Evolutionary conservation across 306 rosid genomes (phyloP), one percentile per base, ranked within the genome.

Genomic region (Argentina anserina): DNA sequence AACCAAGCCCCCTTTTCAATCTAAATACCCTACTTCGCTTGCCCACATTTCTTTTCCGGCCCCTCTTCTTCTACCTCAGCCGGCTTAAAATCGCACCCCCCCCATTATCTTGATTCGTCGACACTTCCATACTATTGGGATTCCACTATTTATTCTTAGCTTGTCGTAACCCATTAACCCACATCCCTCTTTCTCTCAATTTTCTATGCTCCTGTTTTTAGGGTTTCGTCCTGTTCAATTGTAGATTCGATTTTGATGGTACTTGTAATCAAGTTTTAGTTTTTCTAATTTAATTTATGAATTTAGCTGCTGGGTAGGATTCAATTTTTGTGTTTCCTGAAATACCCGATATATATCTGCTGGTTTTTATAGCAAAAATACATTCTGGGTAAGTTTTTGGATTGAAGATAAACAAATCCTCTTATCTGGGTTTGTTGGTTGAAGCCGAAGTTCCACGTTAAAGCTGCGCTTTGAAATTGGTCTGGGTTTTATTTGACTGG

Each of bases 61-160:
- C 63, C 50, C 40, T 55, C 64, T 41, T 49, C 69, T 60, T 18
- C 72, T 60, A 34, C 83, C 66, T 75, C 78, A 15, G 75, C 76
- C 67, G 46, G 69, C 71, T 31, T 20, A 31, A 58, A 28, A 63
- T 58, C 64, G 60, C 17, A 2, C n/a, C 80, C 39, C 73, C 76
- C 77, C 68, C 78, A 67, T 76, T 84, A 2, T 84, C 56, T 77
- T 60, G 87, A 81, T 87, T 92, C 66, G 73, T 81, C 82, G 75
- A 69, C 80, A 70, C 86, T 80, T 65, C 89, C 70, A 28, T 84
- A 72, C 49, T 83, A 40, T 53, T 77, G 79, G 81, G 86, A 84
- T 85, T 89, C 52, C 70, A 41, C 72, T 70, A 23, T 75, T 76
- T 73, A 41, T 47, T 46, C 84, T 79, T 79, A 90, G 97, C 87